Conservation (phyloP, 1,139 yeast species). For the Geotrichum histeridarum region DNA sequence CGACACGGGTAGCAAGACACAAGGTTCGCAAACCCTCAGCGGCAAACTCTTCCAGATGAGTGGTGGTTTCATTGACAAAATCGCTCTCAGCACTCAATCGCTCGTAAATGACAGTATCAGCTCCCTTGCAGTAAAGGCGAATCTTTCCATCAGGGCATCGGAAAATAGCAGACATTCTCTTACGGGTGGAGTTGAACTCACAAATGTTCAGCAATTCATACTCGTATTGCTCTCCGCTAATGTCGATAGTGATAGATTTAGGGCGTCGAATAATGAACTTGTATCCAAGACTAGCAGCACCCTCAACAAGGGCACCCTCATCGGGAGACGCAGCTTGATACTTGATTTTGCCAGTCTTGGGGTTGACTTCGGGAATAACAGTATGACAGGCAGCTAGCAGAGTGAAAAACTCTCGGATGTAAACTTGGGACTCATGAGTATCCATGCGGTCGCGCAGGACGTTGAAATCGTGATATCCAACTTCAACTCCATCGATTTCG, state of each 20-base stretch:
- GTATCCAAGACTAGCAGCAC: conserved; percentile 87
- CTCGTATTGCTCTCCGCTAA: conserved; percentile 46
- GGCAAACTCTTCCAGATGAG: conserved; percentile 94
- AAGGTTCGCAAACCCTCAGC: conserved; percentile 92
- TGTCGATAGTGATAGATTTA: conserved; percentile 64
- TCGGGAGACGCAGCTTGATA: conserved; percentile 99
- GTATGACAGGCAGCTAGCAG: conserved; percentile 92
- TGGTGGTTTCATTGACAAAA: conserved; percentile 72
- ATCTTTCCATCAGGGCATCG: conserved; percentile 92
- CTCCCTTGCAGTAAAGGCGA: conserved; percentile 90
- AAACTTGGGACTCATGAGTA: conserved; percentile 47
- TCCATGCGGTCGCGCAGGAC: conserved; percentile 53
- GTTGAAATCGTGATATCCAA: conserved; percentile 72
- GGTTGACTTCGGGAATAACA: conserved; percentile 83
- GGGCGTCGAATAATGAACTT: conserved; percentile 83
- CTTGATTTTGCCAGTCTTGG: conserved; percentile 49
- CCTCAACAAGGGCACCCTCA: conserved; percentile 97
- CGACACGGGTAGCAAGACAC: conserved; percentile 81
- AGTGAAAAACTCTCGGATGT: conserved; percentile 78
- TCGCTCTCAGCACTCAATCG: conserved; percentile 72
- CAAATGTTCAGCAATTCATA: conserved; percentile 85
- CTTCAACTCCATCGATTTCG: conserved; percentile 70
- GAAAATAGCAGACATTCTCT: conserved; percentile 94
- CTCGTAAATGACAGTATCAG: conserved; percentile 92
- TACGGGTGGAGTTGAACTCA: conserved; percentile 95